Evolutionary conservation across 805 yeast species (phyloP).

Genomic region (Candida coleopterorum): DNA sequence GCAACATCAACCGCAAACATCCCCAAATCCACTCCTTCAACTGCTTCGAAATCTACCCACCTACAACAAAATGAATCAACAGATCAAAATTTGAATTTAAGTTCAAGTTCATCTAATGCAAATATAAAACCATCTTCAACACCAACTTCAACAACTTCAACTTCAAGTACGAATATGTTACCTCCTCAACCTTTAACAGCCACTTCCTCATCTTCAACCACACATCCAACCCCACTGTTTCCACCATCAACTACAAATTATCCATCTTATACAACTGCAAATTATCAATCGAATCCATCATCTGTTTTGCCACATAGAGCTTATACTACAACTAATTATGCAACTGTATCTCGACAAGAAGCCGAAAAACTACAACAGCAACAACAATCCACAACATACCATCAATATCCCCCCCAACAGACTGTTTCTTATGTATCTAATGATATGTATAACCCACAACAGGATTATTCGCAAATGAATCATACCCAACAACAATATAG

Average conservation of each 20-base stretch:
- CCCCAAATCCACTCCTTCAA: not conserved
- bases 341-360: not conserved
- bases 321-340: not conserved
- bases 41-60: not conserved
- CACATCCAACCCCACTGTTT: not conserved
- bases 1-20: not conserved
- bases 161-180: not conserved
- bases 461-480: constrained; percentile 3
- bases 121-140: no score
- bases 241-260: not conserved
- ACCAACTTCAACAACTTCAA: constrained; percentile 1
- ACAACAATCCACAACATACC: constrained; percentile 1
- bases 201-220: not conserved
- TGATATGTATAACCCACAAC: constrained; percentile 3
- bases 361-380: constrained; percentile 7
- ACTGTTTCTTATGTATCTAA: constrained; percentile 3
- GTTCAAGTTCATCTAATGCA: no score
- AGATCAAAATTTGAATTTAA: no score
- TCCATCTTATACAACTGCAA: not conserved
- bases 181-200: constrained; percentile 1
- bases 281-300: constrained; percentile 2
- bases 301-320: not conserved
- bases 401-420: constrained; percentile 6
- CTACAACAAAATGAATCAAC: not conserved
- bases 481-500: constrained; percentile 3